phyloP scores from a whole-genome alignment of 306 rosid genomes.

The Citrullus amarus region DNA sequence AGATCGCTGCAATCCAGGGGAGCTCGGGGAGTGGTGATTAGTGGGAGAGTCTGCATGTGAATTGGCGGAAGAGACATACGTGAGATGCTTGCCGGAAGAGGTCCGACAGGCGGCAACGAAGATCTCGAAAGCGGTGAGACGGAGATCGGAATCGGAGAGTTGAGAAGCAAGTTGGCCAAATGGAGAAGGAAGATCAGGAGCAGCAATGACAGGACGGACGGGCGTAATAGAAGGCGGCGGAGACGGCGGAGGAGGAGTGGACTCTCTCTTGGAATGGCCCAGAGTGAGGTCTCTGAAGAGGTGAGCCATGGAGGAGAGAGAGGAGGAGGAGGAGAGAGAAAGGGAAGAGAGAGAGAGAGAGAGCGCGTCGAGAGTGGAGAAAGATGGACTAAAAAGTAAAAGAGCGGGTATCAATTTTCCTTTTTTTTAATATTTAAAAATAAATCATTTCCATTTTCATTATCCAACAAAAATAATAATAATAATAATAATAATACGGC shows the following conservation, averaged over 20 bases:
- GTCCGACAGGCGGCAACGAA: constrained; percentile 91
- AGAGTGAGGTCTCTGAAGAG: constrained; percentile 82
- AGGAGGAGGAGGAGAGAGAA: neutral
- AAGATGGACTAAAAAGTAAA: constrained; percentile 8
- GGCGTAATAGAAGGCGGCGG: constrained; percentile 15
- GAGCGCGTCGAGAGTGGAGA: neutral
- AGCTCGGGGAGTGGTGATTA: constrained; percentile 38
- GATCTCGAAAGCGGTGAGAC: constrained; percentile 90
- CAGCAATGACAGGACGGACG: constrained; percentile 16
- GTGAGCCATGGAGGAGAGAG: constrained; percentile 50
- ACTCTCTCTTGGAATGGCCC: constrained; percentile 82
- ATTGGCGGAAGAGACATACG: constrained; percentile 21
- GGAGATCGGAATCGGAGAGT: constrained; percentile 68
- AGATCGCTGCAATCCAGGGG: constrained; percentile 69
- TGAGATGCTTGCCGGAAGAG: constrained; percentile 65
- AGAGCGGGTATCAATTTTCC: neutral
- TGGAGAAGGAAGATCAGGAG: constrained; percentile 74
- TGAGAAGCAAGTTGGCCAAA: constrained; percentile 54
- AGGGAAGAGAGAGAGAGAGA: neutral
- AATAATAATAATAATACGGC: neutral
- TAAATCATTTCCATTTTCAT: neutral
- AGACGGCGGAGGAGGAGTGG: constrained; percentile 19
- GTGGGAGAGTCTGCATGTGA: constrained; percentile 35
- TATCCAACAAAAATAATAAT: neutral
- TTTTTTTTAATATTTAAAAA: neutral